Base-by-base conservation (phyloP, 306 rosid genomes). In the Quercus glauca region DNA sequence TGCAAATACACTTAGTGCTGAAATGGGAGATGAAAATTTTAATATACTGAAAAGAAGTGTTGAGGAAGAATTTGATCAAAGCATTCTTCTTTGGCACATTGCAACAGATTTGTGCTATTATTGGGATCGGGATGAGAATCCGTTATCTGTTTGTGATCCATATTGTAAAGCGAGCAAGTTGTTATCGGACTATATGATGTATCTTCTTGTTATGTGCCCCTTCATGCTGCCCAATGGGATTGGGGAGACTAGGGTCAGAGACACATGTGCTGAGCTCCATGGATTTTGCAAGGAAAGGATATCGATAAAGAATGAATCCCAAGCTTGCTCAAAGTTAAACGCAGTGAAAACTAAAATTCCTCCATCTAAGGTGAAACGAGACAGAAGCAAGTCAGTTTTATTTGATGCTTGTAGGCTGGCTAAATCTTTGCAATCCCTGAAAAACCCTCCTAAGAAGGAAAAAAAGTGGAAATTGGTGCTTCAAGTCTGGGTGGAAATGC, bases 231-330 rank as follows among this genome's bases (percentile, higher is more conserved):
- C 85, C 1, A 77, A 73, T 77, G 82, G 85, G 19, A 82, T 77
- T 43, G 85, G 85, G 1, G 35, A 73, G 72, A 82, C 63, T 4
- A 77, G 85, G 14, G 73, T 82, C 49, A 75, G 73, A 73, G 85
- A 88, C 80, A 85, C 87, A n/a, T n/a, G 87, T 18, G 86, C 86
- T 0, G 90, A 84, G 60, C 79, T 76, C 28, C 11, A 1, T 25
- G 84, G 56, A 51, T 82, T 76, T 49, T 28, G 76, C 19, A 21
- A 41, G 25, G 81, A 77, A 43, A 82, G 79, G 17, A 28, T n/a
- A 28, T 65, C 41, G 51, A 69, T 61, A 63, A 0, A n/a, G 2
- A 1, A 6, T 4, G 23, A 7, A 37, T 65, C 17, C 26, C 37
- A 55, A 41, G 78, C 75, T 4, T 70, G 78, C n/a, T 0, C 45